Percentiles rank a stretch among this genome's conserved stretches.
phyloP scores from a whole-genome alignment of 768 basidiomycete genomes.

The Hericium coralloides region DNA sequence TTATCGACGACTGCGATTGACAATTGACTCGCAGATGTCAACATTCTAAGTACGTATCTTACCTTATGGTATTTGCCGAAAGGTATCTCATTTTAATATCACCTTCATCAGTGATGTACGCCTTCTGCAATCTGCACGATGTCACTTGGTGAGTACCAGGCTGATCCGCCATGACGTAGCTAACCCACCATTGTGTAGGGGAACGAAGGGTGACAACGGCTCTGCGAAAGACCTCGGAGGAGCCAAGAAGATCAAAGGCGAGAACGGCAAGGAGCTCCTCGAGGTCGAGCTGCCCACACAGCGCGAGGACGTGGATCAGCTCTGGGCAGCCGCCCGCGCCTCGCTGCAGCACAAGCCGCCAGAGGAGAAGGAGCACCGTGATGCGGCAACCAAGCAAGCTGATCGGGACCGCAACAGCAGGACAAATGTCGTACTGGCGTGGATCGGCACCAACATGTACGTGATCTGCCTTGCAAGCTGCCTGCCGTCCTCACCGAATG shows the following conservation, averaged over 20 bases:
- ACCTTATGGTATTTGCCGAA: not conserved
- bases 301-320: slow-evolving; percentile 79
- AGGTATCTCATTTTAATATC: not conserved
- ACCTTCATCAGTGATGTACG: slow-evolving; percentile 64
- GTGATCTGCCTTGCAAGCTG: slow-evolving; percentile 17
- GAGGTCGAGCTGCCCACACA: slow-evolving; percentile 79
- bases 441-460: slow-evolving; percentile 82
- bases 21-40: slow-evolving; percentile 42
- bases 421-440: slow-evolving; percentile 77
- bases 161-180: not conserved
- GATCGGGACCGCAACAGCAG: slow-evolving; percentile 80
- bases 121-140: slow-evolving; percentile 88
- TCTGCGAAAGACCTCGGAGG: slow-evolving; percentile 82
- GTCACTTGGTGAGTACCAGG: slow-evolving; percentile 52
- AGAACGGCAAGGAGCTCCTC: slow-evolving; percentile 78
- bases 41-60: slow-evolving; percentile 57
- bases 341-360: slow-evolving; percentile 60
- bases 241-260: slow-evolving; percentile 81
- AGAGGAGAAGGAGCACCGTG: slow-evolving; percentile 74
- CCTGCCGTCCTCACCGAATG: slow-evolving; percentile 7
- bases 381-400: slow-evolving; percentile 81
- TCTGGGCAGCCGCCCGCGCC: slow-evolving; percentile 72
- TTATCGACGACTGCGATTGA: not conserved
- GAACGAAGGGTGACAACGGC: slow-evolving; percentile 89
- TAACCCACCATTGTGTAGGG: slow-evolving; percentile 33